A percentile compares a stretch with the other conserved stretches of the same genome.
Evolutionary conservation across 305 asterid genomes (phyloP).

Genomic region (Fraxinus nigra): DNA sequence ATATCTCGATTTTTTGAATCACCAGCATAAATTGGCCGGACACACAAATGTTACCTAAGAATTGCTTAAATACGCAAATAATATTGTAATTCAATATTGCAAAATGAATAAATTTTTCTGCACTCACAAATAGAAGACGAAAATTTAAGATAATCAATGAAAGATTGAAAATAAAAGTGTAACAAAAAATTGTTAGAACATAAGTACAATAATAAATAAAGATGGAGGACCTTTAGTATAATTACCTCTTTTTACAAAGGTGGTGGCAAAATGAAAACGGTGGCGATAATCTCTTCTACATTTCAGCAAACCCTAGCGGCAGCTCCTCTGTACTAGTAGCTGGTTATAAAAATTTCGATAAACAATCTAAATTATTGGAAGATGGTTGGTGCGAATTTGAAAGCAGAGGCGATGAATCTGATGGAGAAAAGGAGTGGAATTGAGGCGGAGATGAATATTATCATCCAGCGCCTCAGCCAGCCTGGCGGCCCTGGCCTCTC

Average conservation of each 20-base stretch:
- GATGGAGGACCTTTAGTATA: neutral
- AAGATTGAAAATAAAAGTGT: neutral
- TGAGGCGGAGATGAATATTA: conserved; percentile 76
- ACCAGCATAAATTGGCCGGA: neutral
- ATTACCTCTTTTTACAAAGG: neutral
- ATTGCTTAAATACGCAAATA: neutral
- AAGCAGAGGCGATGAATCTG: conserved; percentile 74
- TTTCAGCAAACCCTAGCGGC: conserved; percentile 30
- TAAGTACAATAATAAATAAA: neutral
- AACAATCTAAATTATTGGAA: neutral
- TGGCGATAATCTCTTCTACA: neutral
- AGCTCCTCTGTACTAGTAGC: neutral
- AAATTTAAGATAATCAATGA: neutral
- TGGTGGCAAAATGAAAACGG: neutral
- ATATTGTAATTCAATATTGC: neutral
- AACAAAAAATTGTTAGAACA: neutral
- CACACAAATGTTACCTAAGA: neutral
- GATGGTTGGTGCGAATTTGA: conserved; percentile 90
- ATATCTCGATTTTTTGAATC: neutral
- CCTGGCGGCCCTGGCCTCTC: conserved; percentile 90
- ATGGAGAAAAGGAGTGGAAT: conserved; percentile 65
- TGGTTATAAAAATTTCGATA: conserved; percentile 1
- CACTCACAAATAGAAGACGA: no score
- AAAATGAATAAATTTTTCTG: neutral
- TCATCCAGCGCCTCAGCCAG: conserved; percentile 69